Evolutionary conservation across 257 asterid species (phyloP), one percentile per base, ranked within the genome.

Genomic region (Leonotis leonurus): DNA sequence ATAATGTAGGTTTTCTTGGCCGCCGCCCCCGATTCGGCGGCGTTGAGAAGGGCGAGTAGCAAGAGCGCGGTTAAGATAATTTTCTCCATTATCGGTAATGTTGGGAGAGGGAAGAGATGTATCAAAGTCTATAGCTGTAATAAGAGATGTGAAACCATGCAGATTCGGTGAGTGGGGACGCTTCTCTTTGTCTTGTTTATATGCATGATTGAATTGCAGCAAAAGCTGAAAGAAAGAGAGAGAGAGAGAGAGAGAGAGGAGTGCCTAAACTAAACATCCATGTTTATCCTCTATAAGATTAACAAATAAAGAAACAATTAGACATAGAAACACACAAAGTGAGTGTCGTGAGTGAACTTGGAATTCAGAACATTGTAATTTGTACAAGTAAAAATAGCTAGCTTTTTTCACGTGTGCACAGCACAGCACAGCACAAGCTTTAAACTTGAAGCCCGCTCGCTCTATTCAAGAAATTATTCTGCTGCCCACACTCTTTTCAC

Each of bases 1-100:
- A 93, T 69, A 22, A 93, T 89, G 78, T 87, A 89, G 1, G 96
- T 87, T 2, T 50, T 73, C 75, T 68, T 74, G 60, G 39, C 50
- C 59, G 46, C 51, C 69, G 56, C 64, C 65, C 53, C 65, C 10
- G 30, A 24, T 14, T 64, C 75, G 48, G 44, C 56, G 14, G 24
- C 49, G 5, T 60, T 68, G 66, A 72, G 65, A 5, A 65, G 64
- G 4, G 40, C 56, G 14, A 77, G 46, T 40, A 85, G 17, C 32
- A 78, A 6, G 6, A 41, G n/a, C 18, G 35, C 45, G 20, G 68
- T 49, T 22, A 25, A 52, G 4, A 5, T 25, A 3, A 1, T 48
- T 21, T 59, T 66, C 69, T 21, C 78, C 82, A 80, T 80, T 65
- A 9, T 60, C 50, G 9, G 56, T 0, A 60, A 10, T 18, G 6